Base-by-base conservation (phyloP, 352 stramenopile species). In the Peronospora belbahrii region DNA sequence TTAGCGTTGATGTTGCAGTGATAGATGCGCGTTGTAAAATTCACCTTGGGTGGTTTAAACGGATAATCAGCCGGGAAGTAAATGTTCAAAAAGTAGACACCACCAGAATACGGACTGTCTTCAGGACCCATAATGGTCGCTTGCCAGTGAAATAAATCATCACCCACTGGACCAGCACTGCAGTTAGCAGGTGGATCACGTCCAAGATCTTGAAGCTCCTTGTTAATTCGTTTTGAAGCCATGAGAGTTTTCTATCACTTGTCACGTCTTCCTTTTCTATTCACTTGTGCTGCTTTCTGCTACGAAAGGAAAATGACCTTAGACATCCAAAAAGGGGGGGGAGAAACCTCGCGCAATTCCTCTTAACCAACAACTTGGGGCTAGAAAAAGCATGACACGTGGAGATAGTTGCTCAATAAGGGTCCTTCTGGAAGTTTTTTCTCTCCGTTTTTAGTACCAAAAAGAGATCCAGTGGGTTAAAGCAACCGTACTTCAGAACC, bases 1-100 rank as follows among this genome's bases (percentile, higher is more conserved):
- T 98, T 98, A 36, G 91, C 95, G 70, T 99, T 99, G 70, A 99
- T 99, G 92, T 99, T 99, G 76, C 94, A 98, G 72, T 99, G 97
- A 69, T 99, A 99, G 55, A 99, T 99, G 70, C 95, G 94, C 56
- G 97, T 99, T 47, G 91, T 98, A 73, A 99, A 99, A 71, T 98
- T 97, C 34, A 99, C 95, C 56, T 95, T 97, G 46, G 95, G 95
- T 22, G 96, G 95, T 83, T 99, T 99, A 77, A 99, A 99, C 34
- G 97, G 97, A 81, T 99, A 99, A 68, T 99, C 96, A 28, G 95
- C 94, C 41, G 96, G 95, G 70, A 98, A 98, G 74, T 98, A 95
- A 65, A 99, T 98, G 74, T 98, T 97, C 28, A 99, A 71, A 65
- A 98, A 98, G 81, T 98, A 99, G 40, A 98, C 95, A 41, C 95